phyloP scores from a whole-genome alignment of 257 asterid genomes.

The Solanum tarijense region DNA sequence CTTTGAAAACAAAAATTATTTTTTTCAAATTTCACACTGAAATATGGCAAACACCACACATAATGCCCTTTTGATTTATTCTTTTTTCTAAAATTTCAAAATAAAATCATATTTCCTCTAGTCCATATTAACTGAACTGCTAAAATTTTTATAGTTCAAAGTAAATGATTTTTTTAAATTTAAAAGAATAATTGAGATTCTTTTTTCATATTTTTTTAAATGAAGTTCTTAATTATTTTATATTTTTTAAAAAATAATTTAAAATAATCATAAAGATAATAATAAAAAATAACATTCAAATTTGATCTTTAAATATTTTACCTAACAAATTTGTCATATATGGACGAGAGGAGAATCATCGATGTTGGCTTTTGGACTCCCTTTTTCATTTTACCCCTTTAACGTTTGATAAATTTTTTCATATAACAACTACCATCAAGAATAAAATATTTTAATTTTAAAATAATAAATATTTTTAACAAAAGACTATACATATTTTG shows the following conservation, averaged over 20 bases:
- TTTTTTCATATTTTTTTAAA: too few species aligned
- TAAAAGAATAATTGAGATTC: too few species aligned
- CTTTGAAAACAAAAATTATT: too few species aligned
- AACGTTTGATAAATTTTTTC: neutral
- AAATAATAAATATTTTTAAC: too few species aligned
- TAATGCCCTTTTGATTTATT: neutral
- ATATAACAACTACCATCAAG: neutral
- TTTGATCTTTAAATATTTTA: neutral
- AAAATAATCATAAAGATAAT: neutral
- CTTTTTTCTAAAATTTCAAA: neutral
- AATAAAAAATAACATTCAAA: too few species aligned
- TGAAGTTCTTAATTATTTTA: too few species aligned
- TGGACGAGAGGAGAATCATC: neutral
- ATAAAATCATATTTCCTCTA: neutral
- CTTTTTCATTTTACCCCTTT: neutral
- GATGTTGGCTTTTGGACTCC: neutral
- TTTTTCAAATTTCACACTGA: neutral
- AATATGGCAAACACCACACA: neutral
- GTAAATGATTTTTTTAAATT: too few species aligned
- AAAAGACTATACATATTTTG: neutral
- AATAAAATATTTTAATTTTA: too few species aligned
- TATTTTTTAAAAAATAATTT: too few species aligned
- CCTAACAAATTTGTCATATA: neutral
- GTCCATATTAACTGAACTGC: too few species aligned
- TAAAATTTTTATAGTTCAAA: too few species aligned